A percentile compares a stretch with the other conserved stretches of the same genome.
Evolutionary conservation across 768 basidiomycete species (phyloP).

Genomic region (Serendipita indica): DNA sequence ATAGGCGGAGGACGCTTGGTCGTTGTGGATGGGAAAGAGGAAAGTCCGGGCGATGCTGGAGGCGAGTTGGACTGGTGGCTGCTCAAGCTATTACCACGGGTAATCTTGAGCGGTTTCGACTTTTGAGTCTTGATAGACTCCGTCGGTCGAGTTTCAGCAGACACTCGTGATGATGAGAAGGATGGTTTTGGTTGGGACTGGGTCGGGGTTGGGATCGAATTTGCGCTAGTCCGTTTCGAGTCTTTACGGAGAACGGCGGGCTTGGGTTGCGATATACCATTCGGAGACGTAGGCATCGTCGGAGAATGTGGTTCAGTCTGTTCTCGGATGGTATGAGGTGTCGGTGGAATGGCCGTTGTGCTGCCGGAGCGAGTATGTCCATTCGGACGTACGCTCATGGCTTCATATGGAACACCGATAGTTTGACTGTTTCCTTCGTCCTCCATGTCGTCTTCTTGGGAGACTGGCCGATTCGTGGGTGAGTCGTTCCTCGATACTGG

Average conservation of each 20-base stretch:
- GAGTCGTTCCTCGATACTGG: conserved; percentile 6
- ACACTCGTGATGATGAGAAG: not conserved
- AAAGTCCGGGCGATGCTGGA: not conserved
- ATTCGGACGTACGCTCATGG: not conserved
- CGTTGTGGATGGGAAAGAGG: not conserved
- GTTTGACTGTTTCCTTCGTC: not conserved
- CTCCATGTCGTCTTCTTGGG: not conserved
- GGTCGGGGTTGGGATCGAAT: not conserved
- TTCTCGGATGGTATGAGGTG: not conserved
- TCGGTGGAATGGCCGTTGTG: not conserved
- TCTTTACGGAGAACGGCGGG: not conserved
- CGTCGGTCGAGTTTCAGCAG: not conserved
- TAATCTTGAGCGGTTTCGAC: too few species aligned
- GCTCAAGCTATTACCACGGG: too few species aligned
- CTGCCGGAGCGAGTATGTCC: not conserved
- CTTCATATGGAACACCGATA: not conserved
- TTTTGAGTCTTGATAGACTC: not conserved
- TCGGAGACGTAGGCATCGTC: not conserved
- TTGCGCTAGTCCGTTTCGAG: not conserved
- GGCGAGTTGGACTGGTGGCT: too few species aligned
- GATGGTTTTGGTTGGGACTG: not conserved
- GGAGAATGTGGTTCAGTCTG: not conserved
- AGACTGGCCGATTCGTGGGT: not conserved
- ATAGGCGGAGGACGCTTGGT: not conserved
- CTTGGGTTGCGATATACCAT: not conserved